These are phyloP conservation scores for Puya raimondii DNA, from an alignment of 176 grass and related monocot species.

Conservation along the genomic window DNA sequence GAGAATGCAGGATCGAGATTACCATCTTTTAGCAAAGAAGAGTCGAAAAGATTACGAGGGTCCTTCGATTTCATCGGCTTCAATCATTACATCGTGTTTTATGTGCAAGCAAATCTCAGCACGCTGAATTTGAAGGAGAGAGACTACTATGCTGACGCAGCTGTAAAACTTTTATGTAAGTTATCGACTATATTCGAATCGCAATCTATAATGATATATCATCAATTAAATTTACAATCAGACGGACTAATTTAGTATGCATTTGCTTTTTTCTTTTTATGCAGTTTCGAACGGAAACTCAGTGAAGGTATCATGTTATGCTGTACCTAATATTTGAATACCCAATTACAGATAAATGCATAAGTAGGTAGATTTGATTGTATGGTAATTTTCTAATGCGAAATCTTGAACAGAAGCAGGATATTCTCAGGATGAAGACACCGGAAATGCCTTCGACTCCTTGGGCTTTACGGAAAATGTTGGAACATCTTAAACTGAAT, in stretches of 20 bases:
- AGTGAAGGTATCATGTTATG: background rate
- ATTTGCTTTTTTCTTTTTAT: background rate
- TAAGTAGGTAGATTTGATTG: too few relatives aligned
- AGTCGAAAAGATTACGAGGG: constrained; percentile 28
- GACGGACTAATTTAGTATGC: too few relatives aligned
- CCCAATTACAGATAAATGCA: background rate
- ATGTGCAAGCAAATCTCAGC: background rate
- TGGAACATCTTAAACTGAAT: constrained; percentile 51
- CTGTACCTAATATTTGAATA: background rate
- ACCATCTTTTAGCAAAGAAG: constrained; percentile 29
- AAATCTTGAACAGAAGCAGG: constrained; percentile 19
- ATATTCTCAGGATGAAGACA: background rate
- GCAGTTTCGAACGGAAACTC: background rate
- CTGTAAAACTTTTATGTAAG: constrained; percentile 29
- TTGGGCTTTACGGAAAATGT: constrained; percentile 45
- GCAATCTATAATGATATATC: too few relatives aligned
- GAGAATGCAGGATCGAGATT: constrained; percentile 36
- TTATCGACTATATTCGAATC: background rate
- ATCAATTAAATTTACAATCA: too few relatives aligned
- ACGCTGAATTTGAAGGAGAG: constrained; percentile 7
- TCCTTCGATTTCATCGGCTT: constrained; percentile 73
- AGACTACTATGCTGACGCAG: constrained; percentile 45
- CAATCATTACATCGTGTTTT: constrained; percentile 43
- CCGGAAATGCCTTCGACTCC: constrained; percentile 15
- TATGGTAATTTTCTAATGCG: background rate